Evolutionary conservation across 805 yeast species (phyloP), one percentile per base, ranked within the genome.

Genomic region (Schizosaccharomyces pombe): DNA sequence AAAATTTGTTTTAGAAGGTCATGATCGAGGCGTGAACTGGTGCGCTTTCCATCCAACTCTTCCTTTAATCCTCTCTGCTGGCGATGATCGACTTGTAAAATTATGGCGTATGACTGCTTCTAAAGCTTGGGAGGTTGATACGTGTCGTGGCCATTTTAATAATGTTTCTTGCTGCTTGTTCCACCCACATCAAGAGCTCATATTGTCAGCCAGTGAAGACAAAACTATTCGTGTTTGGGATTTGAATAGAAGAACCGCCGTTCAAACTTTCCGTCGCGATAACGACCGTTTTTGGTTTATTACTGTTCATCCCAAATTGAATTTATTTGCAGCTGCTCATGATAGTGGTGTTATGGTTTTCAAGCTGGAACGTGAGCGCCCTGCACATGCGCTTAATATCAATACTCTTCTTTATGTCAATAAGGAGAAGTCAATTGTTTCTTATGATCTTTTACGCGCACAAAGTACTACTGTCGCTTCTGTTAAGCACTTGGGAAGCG

Each of bases 61-160:
- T 65, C 97, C 97, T 12, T 74, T 91, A 60, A 86, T 91, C 64
- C 94, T 87, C 19, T 85, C 95, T 16, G 94, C 89, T 62, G 93
- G 93, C 67, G 99, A 91, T 66, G 99, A 91, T 65, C 77, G 97
- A 60, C 80, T 89, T 59, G 85, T 91, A 56, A 89, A 89, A 68
- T 72, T 93, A 59, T 91, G 98, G 98, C 77, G 97, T 69, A 85
- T 86, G 95, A 80, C 86, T 63, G 95, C 91, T 60, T 79, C 94
- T 37, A 85, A 87, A 69, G 98, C 98, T 26, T 91, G 97, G 97
- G 98, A 93, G 68, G 94, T 93, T 57, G 99, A 91, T 66, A 84
- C 96, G 29, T 89, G 96, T 68, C 78, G 98, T 64, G 98, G 98
- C 56, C 99, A 91, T 68, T 84, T 95, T 30, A 87, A 87, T 64